Conservation (phyloP, 2,329 filamentous ascomycete species). For the Beauveria sp. region DNA sequence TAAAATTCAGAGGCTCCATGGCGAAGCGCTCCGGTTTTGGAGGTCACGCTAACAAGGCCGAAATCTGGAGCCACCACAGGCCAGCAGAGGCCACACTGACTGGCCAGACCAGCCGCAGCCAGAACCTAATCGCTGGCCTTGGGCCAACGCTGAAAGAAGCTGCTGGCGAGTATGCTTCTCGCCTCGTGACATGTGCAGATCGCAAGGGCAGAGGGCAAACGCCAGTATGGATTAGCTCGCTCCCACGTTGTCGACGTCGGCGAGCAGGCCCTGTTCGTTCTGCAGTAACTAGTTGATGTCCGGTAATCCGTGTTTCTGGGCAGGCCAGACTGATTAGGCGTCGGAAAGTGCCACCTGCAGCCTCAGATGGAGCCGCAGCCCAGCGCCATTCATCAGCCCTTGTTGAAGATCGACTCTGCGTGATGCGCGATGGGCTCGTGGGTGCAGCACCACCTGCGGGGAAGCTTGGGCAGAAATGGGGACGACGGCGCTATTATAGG, state of each 20-base stretch:
- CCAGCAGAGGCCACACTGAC: background rate
- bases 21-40: conserved; percentile 6
- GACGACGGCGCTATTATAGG: background rate
- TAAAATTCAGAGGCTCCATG: conserved; percentile 20
- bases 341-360: conserved; percentile 1
- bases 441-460: background rate
- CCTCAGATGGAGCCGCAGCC: background rate
- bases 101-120: conserved; percentile 9
- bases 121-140: background rate
- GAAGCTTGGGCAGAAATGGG: conserved; percentile 8
- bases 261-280: background rate
- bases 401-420: conserved; percentile 8
- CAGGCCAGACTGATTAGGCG: background rate
- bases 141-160: background rate
- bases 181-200: conserved; percentile 6
- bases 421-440: conserved; percentile 3
- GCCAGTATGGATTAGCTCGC: background rate
- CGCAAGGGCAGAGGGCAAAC: background rate
- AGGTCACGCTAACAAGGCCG: conserved; percentile 5
- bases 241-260: background rate
- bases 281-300: background rate
- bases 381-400: conserved; percentile 5
- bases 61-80: conserved; percentile 12
- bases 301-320: background rate
- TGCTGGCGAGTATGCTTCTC: background rate